Base-by-base conservation (phyloP, 805 yeast species). In the Jamesozyma jinghongensis region DNA sequence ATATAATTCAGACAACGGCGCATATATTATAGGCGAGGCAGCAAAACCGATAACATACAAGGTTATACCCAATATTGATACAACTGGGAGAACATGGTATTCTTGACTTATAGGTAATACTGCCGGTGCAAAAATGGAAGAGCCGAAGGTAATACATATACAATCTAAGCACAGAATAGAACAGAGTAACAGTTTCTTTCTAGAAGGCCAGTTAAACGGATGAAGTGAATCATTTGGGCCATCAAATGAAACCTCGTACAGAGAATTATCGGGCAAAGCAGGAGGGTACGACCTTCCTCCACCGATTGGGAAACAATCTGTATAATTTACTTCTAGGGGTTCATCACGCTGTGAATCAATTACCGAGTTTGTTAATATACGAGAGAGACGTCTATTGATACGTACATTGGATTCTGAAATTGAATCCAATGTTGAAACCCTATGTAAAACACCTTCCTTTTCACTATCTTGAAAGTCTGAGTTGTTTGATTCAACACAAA, bases 31-130 rank as follows among this genome's bases (percentile, higher is more conserved):
- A 3, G 97, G 97, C 16, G 97, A 96, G 1, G 85, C 73, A 1
- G 96, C 97, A 63, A 87, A 90, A 10, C 97, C 97, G 32, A 86
- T 61, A n/a, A 88, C 96, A 53, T 76, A 88, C 19, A 87, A 68
- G 0, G 96, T 78, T 8, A 86, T 72, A 42, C 85, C 83, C 36
- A 90, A 69, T 18, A 84, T 73, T 12, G 82, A 81, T n/a, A 79
- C 88, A 10, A 77, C 82, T 5, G 54, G 46, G 32, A 83, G 80
- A 36, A 88, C 77, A 43, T 74, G 74, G 61, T 61, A 88, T 31
- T 70, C 62, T 37, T 49, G 64, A 47, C 72, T 59, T 26, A 86
- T 53, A 17, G 61, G 71, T 0, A 61, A 53, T 10, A 75, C 67
- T 3, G 80, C 82, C 22, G 81, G 69, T 1, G 95, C 75, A 54